A percentile compares a stretch with the other conserved stretches of the same genome.
phyloP scores from a whole-genome alignment of 2,329 filamentous ascomycete genomes.

The Penicillium capsulatum region DNA sequence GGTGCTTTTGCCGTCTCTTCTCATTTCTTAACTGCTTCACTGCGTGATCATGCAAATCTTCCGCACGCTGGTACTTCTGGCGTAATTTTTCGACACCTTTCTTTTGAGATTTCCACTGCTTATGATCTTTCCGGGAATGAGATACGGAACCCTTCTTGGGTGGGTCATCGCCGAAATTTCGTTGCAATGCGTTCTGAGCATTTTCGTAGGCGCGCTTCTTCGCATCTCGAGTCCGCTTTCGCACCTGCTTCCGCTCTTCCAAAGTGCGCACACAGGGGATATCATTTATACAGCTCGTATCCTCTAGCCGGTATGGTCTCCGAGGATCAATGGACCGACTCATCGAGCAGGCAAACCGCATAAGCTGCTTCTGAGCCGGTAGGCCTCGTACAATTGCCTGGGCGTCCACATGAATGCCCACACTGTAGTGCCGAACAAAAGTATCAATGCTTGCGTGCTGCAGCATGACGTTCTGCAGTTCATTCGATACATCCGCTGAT shows the following conservation, averaged over 20 bases:
- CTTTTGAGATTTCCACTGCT: conserved; percentile 10
- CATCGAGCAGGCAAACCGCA: conserved; percentile 26
- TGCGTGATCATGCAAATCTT: conserved; percentile 10
- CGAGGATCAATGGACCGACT: conserved; percentile 25
- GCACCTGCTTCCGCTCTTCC: conserved; percentile 18
- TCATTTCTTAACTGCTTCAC: conserved; percentile 18
- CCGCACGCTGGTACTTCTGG: conserved; percentile 12
- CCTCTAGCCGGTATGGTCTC: conserved; percentile 22
- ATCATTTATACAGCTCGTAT: conserved; percentile 25
- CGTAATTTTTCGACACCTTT: conserved; percentile 9
- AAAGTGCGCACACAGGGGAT: conserved; percentile 13
- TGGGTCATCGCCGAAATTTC: conserved; percentile 9
- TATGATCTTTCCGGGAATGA: conserved; percentile 1
- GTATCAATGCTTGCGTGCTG: conserved; percentile 22
- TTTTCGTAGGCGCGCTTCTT: conserved; percentile 17
- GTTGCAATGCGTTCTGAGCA: conserved; percentile 10
- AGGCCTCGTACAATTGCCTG: conserved; percentile 24
- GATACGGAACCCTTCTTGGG: conserved; percentile 1
- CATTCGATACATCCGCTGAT: conserved; percentile 21
- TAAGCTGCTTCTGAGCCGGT: conserved; percentile 20
- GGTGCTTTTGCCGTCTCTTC: conserved; percentile 19
- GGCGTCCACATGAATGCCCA: conserved; percentile 25
- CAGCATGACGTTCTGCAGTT: conserved; percentile 24
- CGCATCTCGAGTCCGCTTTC: conserved; percentile 16
- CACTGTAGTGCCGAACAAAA: conserved; percentile 26